Conservation (phyloP, 345 rosid genomes). For the Lenwebbia sp. region DNA sequence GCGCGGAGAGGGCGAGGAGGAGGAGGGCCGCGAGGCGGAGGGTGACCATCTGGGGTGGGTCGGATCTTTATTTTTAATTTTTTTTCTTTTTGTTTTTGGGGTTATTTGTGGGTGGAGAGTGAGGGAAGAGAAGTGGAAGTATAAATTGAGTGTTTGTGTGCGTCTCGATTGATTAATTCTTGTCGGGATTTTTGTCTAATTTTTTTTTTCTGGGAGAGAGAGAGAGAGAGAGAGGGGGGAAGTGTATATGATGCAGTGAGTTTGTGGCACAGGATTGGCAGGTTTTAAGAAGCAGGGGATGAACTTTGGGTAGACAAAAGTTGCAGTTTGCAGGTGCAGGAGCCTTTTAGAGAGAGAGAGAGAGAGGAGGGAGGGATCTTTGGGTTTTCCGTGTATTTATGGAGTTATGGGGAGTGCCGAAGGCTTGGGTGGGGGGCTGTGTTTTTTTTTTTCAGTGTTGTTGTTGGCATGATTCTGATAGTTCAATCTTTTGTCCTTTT, state of each 20-base stretch:
- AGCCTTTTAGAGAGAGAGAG: neutral
- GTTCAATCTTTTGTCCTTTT: neutral
- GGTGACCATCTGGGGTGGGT: neutral
- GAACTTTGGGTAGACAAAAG: neutral
- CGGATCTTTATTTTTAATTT: neutral
- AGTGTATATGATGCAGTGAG: neutral
- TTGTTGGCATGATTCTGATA: neutral
- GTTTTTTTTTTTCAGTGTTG: neutral
- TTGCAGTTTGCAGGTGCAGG: neutral
- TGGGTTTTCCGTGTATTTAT: neutral
- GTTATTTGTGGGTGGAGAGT: neutral
- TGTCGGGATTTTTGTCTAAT: neutral
- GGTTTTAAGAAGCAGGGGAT: neutral
- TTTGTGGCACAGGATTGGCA: neutral
- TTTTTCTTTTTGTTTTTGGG: neutral
- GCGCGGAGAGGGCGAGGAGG: neutral
- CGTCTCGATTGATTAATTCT: neutral
- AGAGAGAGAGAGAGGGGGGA: neutral
- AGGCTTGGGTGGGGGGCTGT: neutral
- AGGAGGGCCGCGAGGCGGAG: neutral
- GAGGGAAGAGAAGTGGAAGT: neutral
- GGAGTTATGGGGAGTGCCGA: neutral
- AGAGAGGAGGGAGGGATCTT: neutral
- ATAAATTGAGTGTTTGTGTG: neutral
- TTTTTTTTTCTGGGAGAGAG: neutral